Conservation (phyloP, 768 basidiomycete genomes). For the Pilatotrama ljubarskyi region DNA sequence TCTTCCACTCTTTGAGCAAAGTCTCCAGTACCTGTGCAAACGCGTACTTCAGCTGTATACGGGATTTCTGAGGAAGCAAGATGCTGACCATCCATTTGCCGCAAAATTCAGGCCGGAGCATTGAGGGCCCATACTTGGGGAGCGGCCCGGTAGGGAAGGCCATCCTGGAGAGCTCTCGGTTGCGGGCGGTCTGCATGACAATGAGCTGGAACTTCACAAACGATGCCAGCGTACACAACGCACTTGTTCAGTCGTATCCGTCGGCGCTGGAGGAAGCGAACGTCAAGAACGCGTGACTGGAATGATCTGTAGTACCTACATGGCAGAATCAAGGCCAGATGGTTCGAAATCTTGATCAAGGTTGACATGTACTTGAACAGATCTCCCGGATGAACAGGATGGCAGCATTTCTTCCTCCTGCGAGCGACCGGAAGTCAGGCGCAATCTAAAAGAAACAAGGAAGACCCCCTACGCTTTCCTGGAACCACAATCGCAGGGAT, state of each 20-base stretch:
- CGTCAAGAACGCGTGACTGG: not conserved
- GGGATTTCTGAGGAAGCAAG: slow-evolving; percentile 28
- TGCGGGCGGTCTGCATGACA: slow-evolving; percentile 44
- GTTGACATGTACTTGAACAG: slow-evolving; percentile 79
- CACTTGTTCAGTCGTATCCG: slow-evolving; percentile 71
- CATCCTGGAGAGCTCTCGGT: slow-evolving; percentile 60
- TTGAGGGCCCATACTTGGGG: slow-evolving; percentile 62
- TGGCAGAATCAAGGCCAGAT: slow-evolving; percentile 83
- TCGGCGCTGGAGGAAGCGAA: slow-evolving; percentile 48
- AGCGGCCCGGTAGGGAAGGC: slow-evolving; percentile 60
- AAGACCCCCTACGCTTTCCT: slow-evolving; percentile 44
- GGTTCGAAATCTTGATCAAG: slow-evolving; percentile 88
- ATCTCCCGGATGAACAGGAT: slow-evolving; percentile 44
- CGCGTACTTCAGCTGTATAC: not conserved
- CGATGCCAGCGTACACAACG: not conserved
- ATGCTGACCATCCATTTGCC: slow-evolving; percentile 71
- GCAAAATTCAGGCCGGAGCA: slow-evolving; percentile 66
- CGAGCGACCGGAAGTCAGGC: slow-evolving; percentile 32
- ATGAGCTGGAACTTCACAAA: not conserved
- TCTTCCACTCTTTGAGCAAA: slow-evolving; percentile 66
- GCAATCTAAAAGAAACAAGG: not conserved
- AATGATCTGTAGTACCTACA: slow-evolving; percentile 41
- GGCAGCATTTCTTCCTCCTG: slow-evolving; percentile 61
- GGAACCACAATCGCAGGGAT: slow-evolving; percentile 72
- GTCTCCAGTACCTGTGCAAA: slow-evolving; percentile 61